phyloP scores from a whole-genome alignment of 2,329 filamentous ascomycete genomes.

The Aspergillus ruber region DNA sequence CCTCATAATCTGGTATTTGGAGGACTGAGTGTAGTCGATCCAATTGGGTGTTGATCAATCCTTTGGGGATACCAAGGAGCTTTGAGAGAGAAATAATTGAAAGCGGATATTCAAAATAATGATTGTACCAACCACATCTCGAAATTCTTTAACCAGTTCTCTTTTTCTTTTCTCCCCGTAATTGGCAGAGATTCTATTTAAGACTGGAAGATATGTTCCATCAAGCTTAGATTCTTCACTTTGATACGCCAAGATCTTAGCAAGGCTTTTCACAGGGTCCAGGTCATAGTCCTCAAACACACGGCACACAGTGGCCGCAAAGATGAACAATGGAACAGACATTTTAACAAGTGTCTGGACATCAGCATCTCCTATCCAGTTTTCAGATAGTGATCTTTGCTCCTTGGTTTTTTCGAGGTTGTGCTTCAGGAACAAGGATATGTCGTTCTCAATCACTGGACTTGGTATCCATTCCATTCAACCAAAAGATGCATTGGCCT shows the following conservation, averaged over 20 bases:
- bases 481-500: too few species aligned
- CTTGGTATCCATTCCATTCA: slow-evolving; percentile 6
- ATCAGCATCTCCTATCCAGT: background rate
- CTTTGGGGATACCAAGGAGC: slow-evolving; percentile 5
- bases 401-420: slow-evolving; percentile 2
- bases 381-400: background rate
- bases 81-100: slow-evolving; percentile 9
- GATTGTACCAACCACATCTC: slow-evolving; percentile 16
- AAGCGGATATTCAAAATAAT: slow-evolving; percentile 16
- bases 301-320: background rate
- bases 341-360: background rate
- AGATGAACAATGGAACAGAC: slow-evolving; percentile 7
- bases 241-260: background rate
- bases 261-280: background rate
- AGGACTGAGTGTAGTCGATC: slow-evolving; percentile 17
- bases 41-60: slow-evolving; percentile 6
- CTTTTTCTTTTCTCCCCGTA: slow-evolving; percentile 5
- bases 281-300: background rate
- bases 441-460: slow-evolving; percentile 14
- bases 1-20: slow-evolving; percentile 4
- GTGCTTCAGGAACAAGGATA: slow-evolving; percentile 12
- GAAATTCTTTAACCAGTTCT: slow-evolving; percentile 11
- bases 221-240: slow-evolving; percentile 7
- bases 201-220: slow-evolving; percentile 16
- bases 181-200: slow-evolving; percentile 10